Percentiles rank a stretch among this genome's conserved stretches.
These are phyloP conservation scores for Moesziomyces sp. DNA, from an alignment of 1,284 basidiomycete genomes.

Conservation along the genomic window DNA sequence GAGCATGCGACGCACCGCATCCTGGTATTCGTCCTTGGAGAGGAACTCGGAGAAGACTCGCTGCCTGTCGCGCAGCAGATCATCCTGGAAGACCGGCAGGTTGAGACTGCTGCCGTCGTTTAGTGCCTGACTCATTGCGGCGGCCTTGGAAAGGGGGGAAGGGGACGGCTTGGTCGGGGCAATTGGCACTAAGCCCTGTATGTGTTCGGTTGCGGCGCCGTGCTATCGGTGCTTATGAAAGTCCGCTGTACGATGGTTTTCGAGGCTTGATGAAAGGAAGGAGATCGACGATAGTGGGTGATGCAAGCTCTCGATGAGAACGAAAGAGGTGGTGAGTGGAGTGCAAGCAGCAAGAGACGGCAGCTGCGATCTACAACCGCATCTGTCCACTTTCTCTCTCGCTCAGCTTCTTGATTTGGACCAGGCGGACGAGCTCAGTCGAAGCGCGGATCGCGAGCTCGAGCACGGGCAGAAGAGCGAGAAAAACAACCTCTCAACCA, in stretches of 20 bases:
- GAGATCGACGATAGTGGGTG: no score
- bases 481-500: constrained; percentile 11
- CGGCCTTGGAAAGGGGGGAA: no score
- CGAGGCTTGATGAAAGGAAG: background rate
- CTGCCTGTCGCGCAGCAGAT: constrained; percentile 60
- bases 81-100: constrained; percentile 60
- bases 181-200: constrained; percentile 10
- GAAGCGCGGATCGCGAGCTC: background rate
- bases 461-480: constrained; percentile 1
- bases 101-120: constrained; percentile 47
- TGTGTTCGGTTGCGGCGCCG: background rate
- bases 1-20: constrained; percentile 86
- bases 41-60: constrained; percentile 89
- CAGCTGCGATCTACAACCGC: background rate
- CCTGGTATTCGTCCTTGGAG: constrained; percentile 78
- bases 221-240: background rate
- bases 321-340: background rate
- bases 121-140: constrained; percentile 43
- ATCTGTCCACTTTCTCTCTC: background rate
- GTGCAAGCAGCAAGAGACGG: background rate
- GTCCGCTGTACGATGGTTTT: no score
- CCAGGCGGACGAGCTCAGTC: no score
- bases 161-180: background rate
- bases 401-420: background rate
- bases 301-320: background rate